phyloP scores from a whole-genome alignment of 768 basidiomycete genomes.

The Pilatotrama ljubarskyi region DNA sequence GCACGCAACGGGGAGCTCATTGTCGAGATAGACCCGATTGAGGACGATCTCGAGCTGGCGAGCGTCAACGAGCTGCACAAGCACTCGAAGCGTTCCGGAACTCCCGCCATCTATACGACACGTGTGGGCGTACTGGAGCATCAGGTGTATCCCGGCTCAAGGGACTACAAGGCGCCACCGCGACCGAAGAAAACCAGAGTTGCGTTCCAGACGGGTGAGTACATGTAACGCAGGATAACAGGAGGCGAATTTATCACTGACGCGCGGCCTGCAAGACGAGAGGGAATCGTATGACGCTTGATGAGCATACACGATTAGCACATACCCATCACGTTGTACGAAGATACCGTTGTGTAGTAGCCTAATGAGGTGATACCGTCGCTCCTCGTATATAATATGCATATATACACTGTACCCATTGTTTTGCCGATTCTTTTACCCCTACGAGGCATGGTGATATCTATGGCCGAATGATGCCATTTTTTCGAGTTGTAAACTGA shows the following conservation, averaged over 20 bases:
- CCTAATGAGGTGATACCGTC: too few relatives aligned
- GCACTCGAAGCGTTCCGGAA: not conserved
- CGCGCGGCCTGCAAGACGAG: not conserved
- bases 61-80: constrained; percentile 1
- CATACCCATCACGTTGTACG: constrained; percentile 4
- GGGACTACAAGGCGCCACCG: constrained; percentile 15
- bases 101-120: constrained; percentile 13
- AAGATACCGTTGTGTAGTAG: constrained; percentile 2
- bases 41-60: constrained; percentile 14
- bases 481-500: too few relatives aligned
- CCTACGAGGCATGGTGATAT: too few relatives aligned
- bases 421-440: too few relatives aligned
- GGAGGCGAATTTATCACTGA: too few relatives aligned
- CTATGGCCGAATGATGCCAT: too few relatives aligned
- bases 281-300: not conserved
- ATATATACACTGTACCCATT: not conserved
- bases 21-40: constrained; percentile 21
- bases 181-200: constrained; percentile 8
- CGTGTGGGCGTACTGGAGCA: constrained; percentile 19
- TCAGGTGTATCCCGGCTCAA: constrained; percentile 10
- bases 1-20: constrained; percentile 20
- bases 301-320: not conserved
- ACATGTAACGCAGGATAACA: not conserved
- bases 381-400: not conserved
- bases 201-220: not conserved